phyloP scores from a whole-genome alignment of 31 red algal genomes.

The Endocladia muricata region DNA sequence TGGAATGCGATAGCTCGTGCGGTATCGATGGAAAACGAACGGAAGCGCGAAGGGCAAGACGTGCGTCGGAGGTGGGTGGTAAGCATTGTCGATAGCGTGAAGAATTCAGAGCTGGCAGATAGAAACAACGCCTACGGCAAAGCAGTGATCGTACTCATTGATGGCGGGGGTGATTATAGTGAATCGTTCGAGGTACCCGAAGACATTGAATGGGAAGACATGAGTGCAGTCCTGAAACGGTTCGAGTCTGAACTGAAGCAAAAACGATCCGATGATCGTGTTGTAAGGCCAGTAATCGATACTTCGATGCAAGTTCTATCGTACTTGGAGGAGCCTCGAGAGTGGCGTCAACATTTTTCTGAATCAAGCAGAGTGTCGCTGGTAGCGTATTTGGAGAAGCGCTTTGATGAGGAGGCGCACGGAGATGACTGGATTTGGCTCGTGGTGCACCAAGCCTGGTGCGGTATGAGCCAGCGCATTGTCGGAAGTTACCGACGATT shows the following conservation, averaged over 20 bases:
- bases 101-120: background rate
- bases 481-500: background rate
- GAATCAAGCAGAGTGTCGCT: background rate
- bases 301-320: background rate
- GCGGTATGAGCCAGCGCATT: background rate
- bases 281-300: background rate
- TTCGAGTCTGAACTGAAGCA: background rate
- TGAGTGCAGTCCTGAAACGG: background rate
- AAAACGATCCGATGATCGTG: background rate
- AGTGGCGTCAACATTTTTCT: background rate
- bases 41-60: background rate
- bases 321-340: background rate
- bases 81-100: constrained; percentile 1
- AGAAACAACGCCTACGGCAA: background rate
- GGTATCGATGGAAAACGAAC: background rate
- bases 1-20: background rate
- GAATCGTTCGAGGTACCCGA: background rate
- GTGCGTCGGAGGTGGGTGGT: background rate
- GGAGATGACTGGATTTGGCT: background rate
- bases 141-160: background rate
- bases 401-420: background rate
- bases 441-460: background rate
- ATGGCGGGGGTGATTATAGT: background rate
- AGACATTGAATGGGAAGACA: background rate
- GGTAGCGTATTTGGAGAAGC: background rate